Conservation (phyloP, 345 rosid species). For the Streptanthus diversifolius region DNA sequence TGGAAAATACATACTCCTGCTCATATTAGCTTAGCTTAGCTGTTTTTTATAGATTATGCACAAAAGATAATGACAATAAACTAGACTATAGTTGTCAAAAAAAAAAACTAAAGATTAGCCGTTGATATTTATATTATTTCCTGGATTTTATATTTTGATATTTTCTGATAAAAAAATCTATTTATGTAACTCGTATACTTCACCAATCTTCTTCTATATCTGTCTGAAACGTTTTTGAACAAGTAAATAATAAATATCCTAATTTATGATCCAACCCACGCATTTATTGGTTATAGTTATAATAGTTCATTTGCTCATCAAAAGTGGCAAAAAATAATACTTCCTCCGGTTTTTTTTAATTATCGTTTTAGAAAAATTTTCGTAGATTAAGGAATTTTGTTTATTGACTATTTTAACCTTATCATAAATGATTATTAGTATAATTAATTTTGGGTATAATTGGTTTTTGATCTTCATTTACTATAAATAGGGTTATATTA, state of each 20-base stretch:
- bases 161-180: not conserved
- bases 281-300: conserved; percentile 31
- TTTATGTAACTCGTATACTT: not conserved
- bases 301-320: conserved; percentile 8
- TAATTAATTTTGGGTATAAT: no score
- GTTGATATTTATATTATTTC: conserved; percentile 2
- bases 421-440: no score
- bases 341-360: no score
- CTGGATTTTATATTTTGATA: not conserved
- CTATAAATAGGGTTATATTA: no score
- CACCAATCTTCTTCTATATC: conserved; percentile 16
- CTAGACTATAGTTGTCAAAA: no score
- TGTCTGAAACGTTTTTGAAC: conserved; percentile 13
- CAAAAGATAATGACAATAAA: no score
- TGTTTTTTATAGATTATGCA: not conserved
- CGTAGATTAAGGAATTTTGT: no score
- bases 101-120: no score
- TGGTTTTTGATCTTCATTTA: no score
- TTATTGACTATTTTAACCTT: no score
- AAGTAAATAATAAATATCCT: conserved; percentile 21
- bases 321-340: conserved; percentile 7
- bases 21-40: not conserved
- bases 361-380: no score
- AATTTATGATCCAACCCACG: conserved; percentile 31
- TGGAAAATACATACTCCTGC: not conserved